Conservation (phyloP, 257 asterid genomes). For the Cruciata laevipes region DNA sequence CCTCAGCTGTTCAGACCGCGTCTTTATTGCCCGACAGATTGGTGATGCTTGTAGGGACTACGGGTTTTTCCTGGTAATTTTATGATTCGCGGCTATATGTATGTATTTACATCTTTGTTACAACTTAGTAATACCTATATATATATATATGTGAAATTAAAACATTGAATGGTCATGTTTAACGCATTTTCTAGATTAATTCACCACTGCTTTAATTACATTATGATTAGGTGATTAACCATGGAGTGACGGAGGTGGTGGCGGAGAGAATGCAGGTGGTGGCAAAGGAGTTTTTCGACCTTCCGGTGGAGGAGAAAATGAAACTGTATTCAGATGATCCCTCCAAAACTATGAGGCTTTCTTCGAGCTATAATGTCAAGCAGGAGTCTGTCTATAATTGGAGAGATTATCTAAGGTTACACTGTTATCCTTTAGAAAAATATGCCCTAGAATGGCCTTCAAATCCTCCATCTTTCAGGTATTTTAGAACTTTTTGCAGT, state of each 20-base stretch:
- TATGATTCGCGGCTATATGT: too few relatives aligned
- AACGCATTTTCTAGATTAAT: too few relatives aligned
- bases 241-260: conserved; percentile 44
- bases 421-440: conserved; percentile 59
- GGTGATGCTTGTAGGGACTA: conserved; percentile 47
- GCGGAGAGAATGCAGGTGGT: conserved; percentile 50
- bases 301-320: conserved; percentile 32
- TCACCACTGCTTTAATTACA: too few relatives aligned
- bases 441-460: too few relatives aligned
- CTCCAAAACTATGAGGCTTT: conserved; percentile 54
- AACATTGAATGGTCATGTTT: too few relatives aligned
- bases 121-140: too few relatives aligned
- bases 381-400: conserved; percentile 78
- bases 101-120: too few relatives aligned
- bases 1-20: conserved; percentile 32
- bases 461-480: conserved; percentile 51
- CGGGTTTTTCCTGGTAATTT: conserved; percentile 72
- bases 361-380: conserved; percentile 62
- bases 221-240: conserved; percentile 55
- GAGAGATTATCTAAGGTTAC: conserved; percentile 92
- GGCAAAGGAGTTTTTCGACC: conserved; percentile 43
- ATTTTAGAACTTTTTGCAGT: too few relatives aligned
- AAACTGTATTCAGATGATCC: conserved; percentile 78
- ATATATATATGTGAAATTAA: too few relatives aligned
- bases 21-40: conserved; percentile 34